phyloP scores from a whole-genome alignment of 345 rosid species.

The Chamaenerion angustifolium region DNA sequence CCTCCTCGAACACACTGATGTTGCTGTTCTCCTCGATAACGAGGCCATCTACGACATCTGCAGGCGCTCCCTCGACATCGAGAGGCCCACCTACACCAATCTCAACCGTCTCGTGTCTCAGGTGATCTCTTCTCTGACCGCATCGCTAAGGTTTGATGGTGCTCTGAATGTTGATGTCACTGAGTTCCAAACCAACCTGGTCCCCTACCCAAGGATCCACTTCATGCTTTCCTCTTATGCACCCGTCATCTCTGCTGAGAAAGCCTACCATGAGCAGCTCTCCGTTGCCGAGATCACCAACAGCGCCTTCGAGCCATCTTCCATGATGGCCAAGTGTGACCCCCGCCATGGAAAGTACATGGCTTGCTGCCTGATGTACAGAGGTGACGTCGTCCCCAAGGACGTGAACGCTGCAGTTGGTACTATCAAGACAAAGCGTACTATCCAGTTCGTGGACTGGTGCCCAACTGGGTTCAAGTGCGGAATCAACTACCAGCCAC shows the following conservation, averaged over 20 bases:
- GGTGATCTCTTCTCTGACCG: conserved; percentile 47
- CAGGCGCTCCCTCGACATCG: conserved; percentile 49
- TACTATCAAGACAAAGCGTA: conserved; percentile 47
- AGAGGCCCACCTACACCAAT: conserved; percentile 48
- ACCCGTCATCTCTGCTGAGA: conserved; percentile 44
- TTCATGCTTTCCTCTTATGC: conserved; percentile 55
- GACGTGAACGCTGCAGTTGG: conserved; percentile 45
- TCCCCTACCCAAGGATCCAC: conserved; percentile 51
- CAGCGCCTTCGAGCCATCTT: conserved; percentile 47
- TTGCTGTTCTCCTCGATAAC: conserved; percentile 38
- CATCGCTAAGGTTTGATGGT: conserved; percentile 50
- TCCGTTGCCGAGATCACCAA: conserved; percentile 52
- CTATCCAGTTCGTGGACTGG: conserved; percentile 46
- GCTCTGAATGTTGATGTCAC: conserved; percentile 52
- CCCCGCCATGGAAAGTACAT: conserved; percentile 59
- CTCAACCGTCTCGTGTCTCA: conserved; percentile 47
- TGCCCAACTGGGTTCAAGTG: conserved; percentile 53
- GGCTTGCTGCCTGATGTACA: conserved; percentile 51
- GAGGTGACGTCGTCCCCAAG: conserved; percentile 51
- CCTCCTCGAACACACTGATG: conserved; percentile 50
- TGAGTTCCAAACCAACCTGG: conserved; percentile 53
- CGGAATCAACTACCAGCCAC: conserved; percentile 51
- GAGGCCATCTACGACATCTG: conserved; percentile 52
- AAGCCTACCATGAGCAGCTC: conserved; percentile 45
- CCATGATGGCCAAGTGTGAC: conserved; percentile 53